phyloP scores from a whole-genome alignment of 352 stramenopile genomes.

The Peronosclerospora sorghi region DNA sequence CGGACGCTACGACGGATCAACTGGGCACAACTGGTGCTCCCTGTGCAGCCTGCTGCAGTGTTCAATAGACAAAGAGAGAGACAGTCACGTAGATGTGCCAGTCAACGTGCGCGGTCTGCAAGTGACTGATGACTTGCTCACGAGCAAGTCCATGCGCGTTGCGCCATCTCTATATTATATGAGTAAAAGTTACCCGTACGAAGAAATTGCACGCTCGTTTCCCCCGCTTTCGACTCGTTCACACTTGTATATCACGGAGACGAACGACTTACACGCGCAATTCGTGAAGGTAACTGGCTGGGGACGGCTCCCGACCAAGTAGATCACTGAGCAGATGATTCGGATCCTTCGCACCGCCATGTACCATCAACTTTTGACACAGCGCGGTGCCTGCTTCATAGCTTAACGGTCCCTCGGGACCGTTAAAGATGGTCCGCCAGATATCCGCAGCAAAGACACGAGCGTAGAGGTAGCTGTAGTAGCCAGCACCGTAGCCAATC shows the following conservation, averaged over 20 bases:
- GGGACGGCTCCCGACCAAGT: constrained; percentile 48
- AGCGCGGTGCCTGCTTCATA: constrained; percentile 43
- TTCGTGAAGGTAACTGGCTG: constrained; percentile 57
- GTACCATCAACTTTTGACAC: constrained; percentile 62
- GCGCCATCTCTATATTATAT: constrained; percentile 20
- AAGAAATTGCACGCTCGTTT: constrained; percentile 26
- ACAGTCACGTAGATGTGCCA: no score
- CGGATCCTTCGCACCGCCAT: constrained; percentile 83
- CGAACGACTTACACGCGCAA: constrained; percentile 48
- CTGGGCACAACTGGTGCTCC: constrained; percentile 34
- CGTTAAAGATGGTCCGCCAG: constrained; percentile 65
- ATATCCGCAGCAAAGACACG: constrained; percentile 85
- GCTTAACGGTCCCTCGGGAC: constrained; percentile 43
- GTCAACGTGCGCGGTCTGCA: background rate
- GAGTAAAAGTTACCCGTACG: constrained; percentile 7
- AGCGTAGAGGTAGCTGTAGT: constrained; percentile 89
- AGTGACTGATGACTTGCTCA: background rate
- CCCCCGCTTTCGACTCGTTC: no score
- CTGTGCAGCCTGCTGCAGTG: constrained; percentile 54
- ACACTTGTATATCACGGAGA: no score
- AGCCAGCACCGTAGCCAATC: constrained; percentile 83
- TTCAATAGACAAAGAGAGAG: constrained; percentile 38
- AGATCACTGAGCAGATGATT: constrained; percentile 71
- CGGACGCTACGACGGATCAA: constrained; percentile 9
- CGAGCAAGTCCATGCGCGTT: background rate